These are phyloP conservation scores for Babesia ovata DNA, from an alignment of 169 alveolate genomes.

Conservation along the genomic window DNA sequence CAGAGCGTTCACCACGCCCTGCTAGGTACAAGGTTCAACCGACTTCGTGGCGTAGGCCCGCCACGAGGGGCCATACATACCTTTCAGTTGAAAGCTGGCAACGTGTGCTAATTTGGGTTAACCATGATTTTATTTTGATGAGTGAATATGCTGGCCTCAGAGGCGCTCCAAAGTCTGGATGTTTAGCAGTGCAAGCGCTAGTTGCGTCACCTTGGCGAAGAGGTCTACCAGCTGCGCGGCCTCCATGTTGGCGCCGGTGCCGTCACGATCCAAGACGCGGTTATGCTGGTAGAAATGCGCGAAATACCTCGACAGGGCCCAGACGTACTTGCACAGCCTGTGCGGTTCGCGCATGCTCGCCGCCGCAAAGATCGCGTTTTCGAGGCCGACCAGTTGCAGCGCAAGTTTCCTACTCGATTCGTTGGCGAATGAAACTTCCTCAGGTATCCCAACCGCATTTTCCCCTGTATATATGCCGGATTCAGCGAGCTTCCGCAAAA, in stretches of 20 bases:
- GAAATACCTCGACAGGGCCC: slow-evolving; percentile 29
- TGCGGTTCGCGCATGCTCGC: slow-evolving; percentile 40
- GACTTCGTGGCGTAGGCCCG: not conserved
- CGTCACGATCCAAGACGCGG: slow-evolving; percentile 19
- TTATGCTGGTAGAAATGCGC: slow-evolving; percentile 39
- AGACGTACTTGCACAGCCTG: slow-evolving; percentile 60
- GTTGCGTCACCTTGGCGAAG: slow-evolving; percentile 18
- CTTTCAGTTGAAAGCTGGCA: too few relatives aligned
- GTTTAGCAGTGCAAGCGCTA: slow-evolving; percentile 43
- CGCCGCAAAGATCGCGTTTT: slow-evolving; percentile 29
- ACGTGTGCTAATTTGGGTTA: too few relatives aligned
- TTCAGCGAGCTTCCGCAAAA: slow-evolving; percentile 2
- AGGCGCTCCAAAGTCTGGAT: slow-evolving; percentile 47
- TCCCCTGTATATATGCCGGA: not conserved
- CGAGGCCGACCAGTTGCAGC: slow-evolving; percentile 37
- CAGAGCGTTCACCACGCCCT: not conserved
- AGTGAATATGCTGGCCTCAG: not conserved
- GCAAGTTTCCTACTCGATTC: slow-evolving; percentile 36
- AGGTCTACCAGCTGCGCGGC: slow-evolving; percentile 33
- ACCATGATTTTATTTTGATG: too few relatives aligned
- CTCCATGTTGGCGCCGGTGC: slow-evolving; percentile 8
- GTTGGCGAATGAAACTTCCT: slow-evolving; percentile 24
- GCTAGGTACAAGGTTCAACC: not conserved
- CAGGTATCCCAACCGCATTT: not conserved
- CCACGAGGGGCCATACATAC: too few relatives aligned